Conservation (phyloP, 768 basidiomycete species). For the Leccinum pellstonianum region DNA sequence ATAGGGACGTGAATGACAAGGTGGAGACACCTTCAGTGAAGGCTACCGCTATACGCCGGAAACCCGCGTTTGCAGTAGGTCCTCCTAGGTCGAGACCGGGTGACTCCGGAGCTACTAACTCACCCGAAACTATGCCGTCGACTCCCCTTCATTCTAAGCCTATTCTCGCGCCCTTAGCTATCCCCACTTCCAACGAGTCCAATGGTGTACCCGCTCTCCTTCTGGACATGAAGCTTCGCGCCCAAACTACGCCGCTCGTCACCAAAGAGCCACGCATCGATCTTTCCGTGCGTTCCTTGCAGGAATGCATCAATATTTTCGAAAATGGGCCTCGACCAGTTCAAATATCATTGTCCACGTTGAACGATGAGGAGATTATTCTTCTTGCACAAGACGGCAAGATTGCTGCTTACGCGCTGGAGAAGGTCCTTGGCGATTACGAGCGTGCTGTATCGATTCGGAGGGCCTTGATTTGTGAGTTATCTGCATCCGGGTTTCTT, state of each 20-base stretch:
- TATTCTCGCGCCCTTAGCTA: conserved; percentile 27
- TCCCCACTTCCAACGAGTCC: conserved; percentile 19
- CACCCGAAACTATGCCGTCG: conserved; percentile 20
- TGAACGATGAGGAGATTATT: conserved; percentile 93
- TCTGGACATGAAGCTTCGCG: conserved; percentile 35
- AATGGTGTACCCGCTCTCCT: conserved; percentile 30
- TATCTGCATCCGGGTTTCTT: not conserved
- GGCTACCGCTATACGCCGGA: conserved; percentile 12
- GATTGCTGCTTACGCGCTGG: conserved; percentile 91
- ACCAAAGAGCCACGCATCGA: conserved; percentile 15
- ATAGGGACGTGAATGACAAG: conserved; percentile 23
- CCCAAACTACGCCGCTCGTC: conserved; percentile 18
- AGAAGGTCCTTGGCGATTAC: conserved; percentile 88
- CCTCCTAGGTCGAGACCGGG: conserved; percentile 15
- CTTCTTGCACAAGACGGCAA: conserved; percentile 86
- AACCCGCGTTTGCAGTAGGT: conserved; percentile 29
- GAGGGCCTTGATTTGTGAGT: conserved; percentile 85
- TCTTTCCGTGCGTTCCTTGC: conserved; percentile 50
- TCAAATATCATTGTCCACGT: conserved; percentile 50
- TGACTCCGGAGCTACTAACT: conserved; percentile 18
- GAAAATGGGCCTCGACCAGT: conserved; percentile 69
- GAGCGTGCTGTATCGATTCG: conserved; percentile 87
- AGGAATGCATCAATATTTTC: conserved; percentile 79
- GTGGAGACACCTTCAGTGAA: conserved; percentile 16
- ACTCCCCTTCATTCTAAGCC: conserved; percentile 12